Evolutionary conservation across 2,329 filamentous ascomycete genomes (phyloP).

Genomic region (Bipolaris sorokiniana): DNA sequence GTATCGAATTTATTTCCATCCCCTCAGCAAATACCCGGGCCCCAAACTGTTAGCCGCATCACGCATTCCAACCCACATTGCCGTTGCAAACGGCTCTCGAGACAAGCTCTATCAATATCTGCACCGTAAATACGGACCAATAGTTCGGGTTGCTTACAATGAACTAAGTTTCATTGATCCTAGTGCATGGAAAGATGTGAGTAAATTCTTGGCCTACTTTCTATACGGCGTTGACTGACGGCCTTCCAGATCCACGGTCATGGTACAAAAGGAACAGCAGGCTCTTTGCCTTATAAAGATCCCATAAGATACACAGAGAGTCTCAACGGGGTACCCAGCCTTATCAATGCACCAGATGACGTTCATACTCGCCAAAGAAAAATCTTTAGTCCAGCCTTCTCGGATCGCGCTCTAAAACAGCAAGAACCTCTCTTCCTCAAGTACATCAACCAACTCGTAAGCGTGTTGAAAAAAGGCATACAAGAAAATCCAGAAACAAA

Average conservation of each 20-base stretch:
- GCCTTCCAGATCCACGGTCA: conserved; percentile 31
- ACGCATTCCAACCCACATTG: conserved; percentile 42
- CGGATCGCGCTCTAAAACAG: conserved; percentile 49
- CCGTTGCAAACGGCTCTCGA: conserved; percentile 29
- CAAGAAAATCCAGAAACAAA: conserved; percentile 35
- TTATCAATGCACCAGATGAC: conserved; percentile 41
- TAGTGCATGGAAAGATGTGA: conserved; percentile 43
- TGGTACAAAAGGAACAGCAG: conserved; percentile 28
- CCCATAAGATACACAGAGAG: conserved; percentile 35
- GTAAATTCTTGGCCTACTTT: not conserved
- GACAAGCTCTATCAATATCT: conserved; percentile 34
- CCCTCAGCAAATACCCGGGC: conserved; percentile 51
- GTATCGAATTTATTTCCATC: conserved; percentile 49
- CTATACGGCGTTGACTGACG: not conserved
- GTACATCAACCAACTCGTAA: conserved; percentile 52
- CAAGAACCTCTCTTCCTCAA: conserved; percentile 51
- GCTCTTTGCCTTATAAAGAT: conserved; percentile 21
- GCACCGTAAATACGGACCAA: conserved; percentile 50
- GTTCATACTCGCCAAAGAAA: conserved; percentile 49
- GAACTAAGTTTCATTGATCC: conserved; percentile 51
- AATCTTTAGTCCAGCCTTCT: conserved; percentile 52
- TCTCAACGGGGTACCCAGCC: conserved; percentile 37
- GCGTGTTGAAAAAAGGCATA: conserved; percentile 42
- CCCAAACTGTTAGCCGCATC: conserved; percentile 48
- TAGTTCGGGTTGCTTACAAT: conserved; percentile 51